These are phyloP conservation scores for Ophiognomonia clavigignenti-juglandacearum DNA, from an alignment of 2,329 filamentous ascomycete species.

Conservation along the genomic window DNA sequence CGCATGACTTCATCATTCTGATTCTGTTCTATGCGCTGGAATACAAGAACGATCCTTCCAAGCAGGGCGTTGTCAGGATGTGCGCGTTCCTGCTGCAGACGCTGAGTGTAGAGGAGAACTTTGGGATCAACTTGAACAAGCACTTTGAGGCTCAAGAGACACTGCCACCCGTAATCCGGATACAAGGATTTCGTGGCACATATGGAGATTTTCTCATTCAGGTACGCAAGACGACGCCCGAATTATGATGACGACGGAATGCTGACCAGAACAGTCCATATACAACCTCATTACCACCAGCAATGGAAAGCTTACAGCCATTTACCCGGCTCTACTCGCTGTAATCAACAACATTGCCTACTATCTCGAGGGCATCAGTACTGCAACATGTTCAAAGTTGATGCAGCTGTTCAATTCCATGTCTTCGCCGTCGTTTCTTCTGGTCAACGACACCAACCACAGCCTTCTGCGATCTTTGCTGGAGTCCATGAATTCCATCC, in stretches of 20 bases:
- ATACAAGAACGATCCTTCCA: constrained; percentile 77
- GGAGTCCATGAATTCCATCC: constrained; percentile 81
- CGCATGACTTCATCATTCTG: constrained; percentile 87
- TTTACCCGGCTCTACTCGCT: constrained; percentile 87
- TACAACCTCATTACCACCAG: constrained; percentile 87
- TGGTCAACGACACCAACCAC: constrained; percentile 91
- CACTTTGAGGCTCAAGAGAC: constrained; percentile 85
- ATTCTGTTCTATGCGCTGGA: constrained; percentile 91
- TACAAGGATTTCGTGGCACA: constrained; percentile 79
- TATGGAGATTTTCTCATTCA: constrained; percentile 94
- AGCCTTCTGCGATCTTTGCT: constrained; percentile 73
- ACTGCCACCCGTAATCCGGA: constrained; percentile 73
- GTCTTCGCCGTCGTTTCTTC: constrained; percentile 86
- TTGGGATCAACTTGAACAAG: constrained; percentile 86
- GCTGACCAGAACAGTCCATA: constrained; percentile 60
- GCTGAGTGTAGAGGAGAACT: constrained; percentile 85
- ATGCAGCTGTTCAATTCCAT: constrained; percentile 87
- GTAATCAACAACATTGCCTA: constrained; percentile 92
- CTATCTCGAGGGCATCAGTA: constrained; percentile 72
- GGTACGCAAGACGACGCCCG: constrained; percentile 42
- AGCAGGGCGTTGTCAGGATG: constrained; percentile 92
- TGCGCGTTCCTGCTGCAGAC: constrained; percentile 97
- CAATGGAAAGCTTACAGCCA: constrained; percentile 82
- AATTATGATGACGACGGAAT: constrained; percentile 11
- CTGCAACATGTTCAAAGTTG: constrained; percentile 72